Evolutionary conservation across 345 rosid genomes (phyloP).

Genomic region (Bretschneidera sinensis): DNA sequence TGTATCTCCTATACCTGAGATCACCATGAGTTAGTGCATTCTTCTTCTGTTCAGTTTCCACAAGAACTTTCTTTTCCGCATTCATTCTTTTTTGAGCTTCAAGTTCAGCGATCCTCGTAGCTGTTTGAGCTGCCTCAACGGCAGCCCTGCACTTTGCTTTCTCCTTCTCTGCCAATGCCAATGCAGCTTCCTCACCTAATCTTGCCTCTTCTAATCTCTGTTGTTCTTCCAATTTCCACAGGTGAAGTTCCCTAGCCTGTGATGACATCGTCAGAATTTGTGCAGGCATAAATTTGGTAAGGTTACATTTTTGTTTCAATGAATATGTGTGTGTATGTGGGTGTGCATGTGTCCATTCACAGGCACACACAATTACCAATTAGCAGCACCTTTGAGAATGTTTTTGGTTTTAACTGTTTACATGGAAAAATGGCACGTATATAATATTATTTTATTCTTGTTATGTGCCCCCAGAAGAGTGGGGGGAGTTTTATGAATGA

Average conservation of each 20-base stretch:
- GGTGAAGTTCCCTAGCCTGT: constrained; percentile 27
- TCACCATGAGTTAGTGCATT: constrained; percentile 2
- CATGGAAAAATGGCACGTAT: too few relatives aligned
- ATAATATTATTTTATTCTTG: too few relatives aligned
- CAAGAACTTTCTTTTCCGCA: constrained; percentile 9
- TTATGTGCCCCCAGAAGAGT: too few relatives aligned
- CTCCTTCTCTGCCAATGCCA: constrained; percentile 26
- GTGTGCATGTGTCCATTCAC: too few relatives aligned
- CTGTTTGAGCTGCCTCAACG: constrained; percentile 22
- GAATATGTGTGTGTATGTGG: background rate
- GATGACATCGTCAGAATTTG: background rate
- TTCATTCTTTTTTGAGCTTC: constrained; percentile 28
- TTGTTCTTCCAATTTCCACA: constrained; percentile 17
- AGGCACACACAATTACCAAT: too few relatives aligned
- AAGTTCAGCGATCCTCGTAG: constrained; percentile 16
- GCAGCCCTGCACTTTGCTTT: constrained; percentile 29
- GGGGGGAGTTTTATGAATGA: too few relatives aligned
- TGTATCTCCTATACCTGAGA: constrained; percentile 31
- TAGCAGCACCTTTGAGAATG: too few relatives aligned
- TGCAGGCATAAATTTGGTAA: background rate
- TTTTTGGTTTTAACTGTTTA: too few relatives aligned
- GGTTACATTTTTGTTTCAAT: too few relatives aligned
- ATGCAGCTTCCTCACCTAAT: constrained; percentile 27
- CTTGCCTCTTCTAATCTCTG: constrained; percentile 24
- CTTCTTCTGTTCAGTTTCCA: background rate